A percentile compares a stretch with the other conserved stretches of the same genome.
Conservation (phyloP, 768 basidiomycete genomes). For the Termitomyces sp. region DNA sequence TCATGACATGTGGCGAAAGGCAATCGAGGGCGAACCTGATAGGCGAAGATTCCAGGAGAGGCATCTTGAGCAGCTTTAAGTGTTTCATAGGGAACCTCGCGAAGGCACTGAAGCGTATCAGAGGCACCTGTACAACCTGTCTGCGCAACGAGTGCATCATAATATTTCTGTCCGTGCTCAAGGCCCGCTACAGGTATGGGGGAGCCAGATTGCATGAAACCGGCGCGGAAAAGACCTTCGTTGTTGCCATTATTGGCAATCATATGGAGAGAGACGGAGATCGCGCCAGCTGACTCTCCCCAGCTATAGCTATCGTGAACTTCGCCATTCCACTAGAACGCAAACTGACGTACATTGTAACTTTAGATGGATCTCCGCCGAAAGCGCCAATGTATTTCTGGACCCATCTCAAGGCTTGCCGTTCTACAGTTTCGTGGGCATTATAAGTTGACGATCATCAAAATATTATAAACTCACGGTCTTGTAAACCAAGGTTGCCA, state of each 20-base stretch:
- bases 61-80: slow-evolving; percentile 42
- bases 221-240: slow-evolving; percentile 48
- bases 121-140: slow-evolving; percentile 36
- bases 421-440: neutral
- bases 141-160: slow-evolving; percentile 38
- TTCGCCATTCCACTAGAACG: neutral
- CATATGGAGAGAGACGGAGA: slow-evolving; percentile 50
- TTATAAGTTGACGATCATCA: neutral
- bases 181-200: slow-evolving; percentile 45
- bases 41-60: slow-evolving; percentile 39
- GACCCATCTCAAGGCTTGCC: slow-evolving; percentile 51
- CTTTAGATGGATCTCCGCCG: slow-evolving; percentile 55
- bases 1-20: neutral
- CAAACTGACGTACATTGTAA: slow-evolving; percentile 38
- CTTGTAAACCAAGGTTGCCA: slow-evolving; percentile 58
- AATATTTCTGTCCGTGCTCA: slow-evolving; percentile 41
- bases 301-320: slow-evolving; percentile 27
- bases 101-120: slow-evolving; percentile 45
- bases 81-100: slow-evolving; percentile 31
- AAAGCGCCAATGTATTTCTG: slow-evolving; percentile 57
- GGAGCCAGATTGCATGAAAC: slow-evolving; percentile 49
- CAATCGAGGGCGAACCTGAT: slow-evolving; percentile 31
- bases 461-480: slow-evolving; percentile 38
- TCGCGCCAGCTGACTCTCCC: slow-evolving; percentile 59
- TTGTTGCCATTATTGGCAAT: slow-evolving; percentile 40